These are phyloP conservation scores for Penicillium sp. DNA, from an alignment of 2,329 filamentous ascomycete genomes.

Conservation along the genomic window DNA sequence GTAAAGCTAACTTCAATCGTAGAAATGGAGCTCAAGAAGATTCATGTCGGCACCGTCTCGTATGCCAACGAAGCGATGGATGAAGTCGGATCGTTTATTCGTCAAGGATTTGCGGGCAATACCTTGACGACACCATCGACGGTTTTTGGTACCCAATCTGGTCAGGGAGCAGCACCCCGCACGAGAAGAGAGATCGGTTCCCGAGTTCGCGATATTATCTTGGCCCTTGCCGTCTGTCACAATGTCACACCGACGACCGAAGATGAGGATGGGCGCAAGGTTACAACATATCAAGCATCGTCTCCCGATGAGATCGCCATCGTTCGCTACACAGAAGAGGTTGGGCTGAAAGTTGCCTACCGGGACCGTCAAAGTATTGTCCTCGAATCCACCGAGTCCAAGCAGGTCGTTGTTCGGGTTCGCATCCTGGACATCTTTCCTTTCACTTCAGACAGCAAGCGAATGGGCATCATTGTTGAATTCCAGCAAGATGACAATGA, in stretches of 20 bases:
- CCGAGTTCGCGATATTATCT: slow-evolving; percentile 87
- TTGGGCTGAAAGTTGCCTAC: slow-evolving; percentile 81
- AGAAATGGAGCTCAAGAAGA: slow-evolving; percentile 99
- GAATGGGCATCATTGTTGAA: slow-evolving; percentile 95
- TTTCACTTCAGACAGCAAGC: slow-evolving; percentile 96
- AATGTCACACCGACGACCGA: slow-evolving; percentile 94
- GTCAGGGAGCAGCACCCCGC: slow-evolving; percentile 67
- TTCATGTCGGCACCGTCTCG: slow-evolving; percentile 96
- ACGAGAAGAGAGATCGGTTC: slow-evolving; percentile 92
- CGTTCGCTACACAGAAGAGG: slow-evolving; percentile 90
- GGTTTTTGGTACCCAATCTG: slow-evolving; percentile 64
- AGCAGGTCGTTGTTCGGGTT: slow-evolving; percentile 77
- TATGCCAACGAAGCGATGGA: slow-evolving; percentile 99
- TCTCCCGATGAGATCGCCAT: slow-evolving; percentile 99
- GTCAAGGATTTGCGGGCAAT: slow-evolving; percentile 73
- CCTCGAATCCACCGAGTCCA: slow-evolving; percentile 75
- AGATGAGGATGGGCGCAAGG: slow-evolving; percentile 73
- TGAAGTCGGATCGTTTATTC: slow-evolving; percentile 84
- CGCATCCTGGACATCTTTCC: slow-evolving; percentile 93
- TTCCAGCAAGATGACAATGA: slow-evolving; percentile 67
- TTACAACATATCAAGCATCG: slow-evolving; percentile 92
- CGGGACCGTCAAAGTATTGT: slow-evolving; percentile 87
- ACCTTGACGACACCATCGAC: slow-evolving; percentile 75
- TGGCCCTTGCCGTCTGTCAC: slow-evolving; percentile 91
- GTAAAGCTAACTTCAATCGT: slow-evolving; percentile 14